Evolutionary conservation across 73 alveolate genomes (phyloP).

Genomic region (Paramecium pentaurelia): DNA sequence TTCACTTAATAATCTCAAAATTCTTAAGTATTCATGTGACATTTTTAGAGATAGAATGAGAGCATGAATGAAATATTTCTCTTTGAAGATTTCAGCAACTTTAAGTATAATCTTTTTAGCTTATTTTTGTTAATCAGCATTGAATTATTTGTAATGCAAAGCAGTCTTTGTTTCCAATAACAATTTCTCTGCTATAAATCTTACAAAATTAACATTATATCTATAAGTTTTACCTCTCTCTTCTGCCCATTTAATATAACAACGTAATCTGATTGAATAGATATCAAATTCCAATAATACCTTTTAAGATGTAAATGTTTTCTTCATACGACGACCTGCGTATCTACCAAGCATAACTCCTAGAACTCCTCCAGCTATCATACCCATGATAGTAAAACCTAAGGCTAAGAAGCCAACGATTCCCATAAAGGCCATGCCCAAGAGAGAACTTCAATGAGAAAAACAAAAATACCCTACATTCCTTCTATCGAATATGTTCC

Average conservation of each 20-base stretch:
- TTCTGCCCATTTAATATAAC: slow-evolving; percentile 23
- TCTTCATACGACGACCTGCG: slow-evolving; percentile 25
- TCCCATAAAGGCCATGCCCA: slow-evolving; percentile 32
- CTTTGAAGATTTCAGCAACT: not conserved
- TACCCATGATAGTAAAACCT: slow-evolving; percentile 20
- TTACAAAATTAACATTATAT: not conserved
- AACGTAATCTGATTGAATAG: not conserved
- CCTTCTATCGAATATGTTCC: not conserved
- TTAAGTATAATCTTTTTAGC: not conserved
- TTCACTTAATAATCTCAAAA: not conserved
- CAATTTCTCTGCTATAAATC: slow-evolving; percentile 18
- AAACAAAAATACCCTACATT: slow-evolving; percentile 20
- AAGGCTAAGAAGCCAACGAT: slow-evolving; percentile 6
- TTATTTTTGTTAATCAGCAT: not conserved
- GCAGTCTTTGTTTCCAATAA: slow-evolving; percentile 15
- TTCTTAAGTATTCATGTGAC: not conserved
- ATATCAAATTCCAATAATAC: not conserved
- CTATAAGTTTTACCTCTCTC: not conserved
- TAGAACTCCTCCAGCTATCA: slow-evolving; percentile 32
- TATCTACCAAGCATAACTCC: slow-evolving; percentile 26
- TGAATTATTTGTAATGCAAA: not conserved
- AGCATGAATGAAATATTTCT: not conserved
- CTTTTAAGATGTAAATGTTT: not conserved
- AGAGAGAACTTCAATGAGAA: not conserved
- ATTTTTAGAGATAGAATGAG: not conserved